A percentile compares a stretch with the other conserved stretches of the same genome.
These are phyloP conservation scores for Canavalia ensiformis DNA, from an alignment of 306 rosid genomes.

Conservation along the genomic window DNA sequence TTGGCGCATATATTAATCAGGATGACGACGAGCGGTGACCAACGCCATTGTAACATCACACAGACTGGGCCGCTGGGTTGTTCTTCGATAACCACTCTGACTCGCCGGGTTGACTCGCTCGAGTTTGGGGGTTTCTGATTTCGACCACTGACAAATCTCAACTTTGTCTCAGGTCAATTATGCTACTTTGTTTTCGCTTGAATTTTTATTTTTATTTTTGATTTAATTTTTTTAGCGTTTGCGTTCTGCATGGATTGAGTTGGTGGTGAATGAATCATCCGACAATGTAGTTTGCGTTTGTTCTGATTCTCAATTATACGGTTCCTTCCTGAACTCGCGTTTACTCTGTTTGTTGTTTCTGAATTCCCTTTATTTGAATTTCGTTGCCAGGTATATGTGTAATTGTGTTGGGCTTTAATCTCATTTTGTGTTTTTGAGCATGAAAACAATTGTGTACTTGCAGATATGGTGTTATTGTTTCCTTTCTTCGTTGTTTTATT, in stretches of 20 bases:
- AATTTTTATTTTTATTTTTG: not conserved
- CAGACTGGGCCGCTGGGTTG: slow-evolving; percentile 47
- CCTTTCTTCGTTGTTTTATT: not conserved
- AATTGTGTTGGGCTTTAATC: slow-evolving; percentile 23
- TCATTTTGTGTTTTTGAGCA: not conserved
- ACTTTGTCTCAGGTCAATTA: slow-evolving; percentile 38
- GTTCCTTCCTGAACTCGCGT: slow-evolving; percentile 7
- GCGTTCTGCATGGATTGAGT: not conserved
- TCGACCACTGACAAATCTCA: slow-evolving; percentile 4
- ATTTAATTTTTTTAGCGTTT: not conserved
- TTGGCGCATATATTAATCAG: slow-evolving; percentile 46
- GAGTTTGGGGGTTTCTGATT: slow-evolving; percentile 44
- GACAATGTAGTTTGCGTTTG: slow-evolving; percentile 33
- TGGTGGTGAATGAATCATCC: slow-evolving; percentile 28
- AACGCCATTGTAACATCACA: slow-evolving; percentile 49
- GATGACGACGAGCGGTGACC: slow-evolving; percentile 42
- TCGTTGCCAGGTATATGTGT: slow-evolving; percentile 31
- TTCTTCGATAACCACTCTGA: slow-evolving; percentile 33
- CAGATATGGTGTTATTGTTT: slow-evolving; percentile 40
- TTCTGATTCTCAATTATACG: not conserved
- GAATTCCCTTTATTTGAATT: slow-evolving; percentile 13
- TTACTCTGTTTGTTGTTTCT: not conserved
- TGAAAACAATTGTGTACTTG: not conserved
- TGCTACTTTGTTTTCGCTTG: not conserved
- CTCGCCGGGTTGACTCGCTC: slow-evolving; percentile 51